Evolutionary conservation across 2,329 filamentous ascomycete genomes (phyloP), one percentile per base, ranked within the genome.

Genomic region (Arthrinium puccinioides): DNA sequence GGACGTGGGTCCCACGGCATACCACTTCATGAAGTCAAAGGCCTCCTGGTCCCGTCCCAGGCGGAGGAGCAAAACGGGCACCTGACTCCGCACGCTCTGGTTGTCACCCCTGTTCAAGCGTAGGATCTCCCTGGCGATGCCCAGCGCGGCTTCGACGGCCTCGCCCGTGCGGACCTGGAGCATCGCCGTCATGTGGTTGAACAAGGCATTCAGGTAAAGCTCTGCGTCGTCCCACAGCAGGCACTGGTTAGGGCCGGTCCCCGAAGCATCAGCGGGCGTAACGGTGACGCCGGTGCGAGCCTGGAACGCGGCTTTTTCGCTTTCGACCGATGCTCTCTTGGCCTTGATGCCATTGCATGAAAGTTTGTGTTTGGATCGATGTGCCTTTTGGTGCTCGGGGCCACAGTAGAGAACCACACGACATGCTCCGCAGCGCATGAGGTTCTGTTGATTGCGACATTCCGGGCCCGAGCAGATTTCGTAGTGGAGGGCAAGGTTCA

Each of bases 11-110:
- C 21, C 30, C n/a, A 30, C 29, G 9, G 31, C 33, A 9, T 37
- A 45, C 47, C 44, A 53, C 32, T 49, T 49, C n/a, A 47, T 32
- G 26, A 49, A 49, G 33, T 51, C 48, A 21, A 42, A 53, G 4
- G 49, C 50, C n/a, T 51, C 49, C 37, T 52, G 49, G 27, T 48
- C 50, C 7, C 44, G 36, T 11, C 46, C 46, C 4, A 52, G 41
- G 9, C 48, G 46, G 6, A 49, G 37, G 25, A 42, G 46, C 26
- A 50, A 28, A 3, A 39, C 33, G 5, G 48, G 45, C 3, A 53
- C 40, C 20, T 44, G 38, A 29, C 21, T n/a, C 4, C 50, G 42
- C 6, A 48, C 32, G 20, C 36, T 34, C 21, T 35, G 36, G 21
- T 46, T 46, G 37, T 50, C 49, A 20, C 45, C 45, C 29, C 23